These are phyloP conservation scores for Mucor sp. DNA, from an alignment of 371 early-diverging fungal species.

Conservation along the genomic window DNA sequence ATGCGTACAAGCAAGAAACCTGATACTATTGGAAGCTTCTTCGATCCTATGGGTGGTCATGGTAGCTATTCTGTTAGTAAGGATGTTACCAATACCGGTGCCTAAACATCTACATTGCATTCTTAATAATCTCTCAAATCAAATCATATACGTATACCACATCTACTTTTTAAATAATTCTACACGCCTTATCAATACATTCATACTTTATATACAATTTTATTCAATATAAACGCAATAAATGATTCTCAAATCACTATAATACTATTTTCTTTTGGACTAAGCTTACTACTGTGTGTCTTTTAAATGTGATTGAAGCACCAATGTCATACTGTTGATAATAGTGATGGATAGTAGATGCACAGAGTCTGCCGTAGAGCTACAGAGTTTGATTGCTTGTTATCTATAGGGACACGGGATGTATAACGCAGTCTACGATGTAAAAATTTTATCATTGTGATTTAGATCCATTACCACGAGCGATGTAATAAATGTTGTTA, in stretches of 20 bases:
- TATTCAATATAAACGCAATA: not conserved
- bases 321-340: too few species aligned
- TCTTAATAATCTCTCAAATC: not conserved
- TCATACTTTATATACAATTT: not conserved
- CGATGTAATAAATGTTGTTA: not conserved
- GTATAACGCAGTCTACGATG: not conserved
- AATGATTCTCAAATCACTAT: not conserved
- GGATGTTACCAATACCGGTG: conserved; percentile 42
- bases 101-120: conserved; percentile 34
- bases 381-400: not conserved
- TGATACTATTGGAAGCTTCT: conserved; percentile 28
- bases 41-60: conserved; percentile 47
- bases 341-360: too few species aligned
- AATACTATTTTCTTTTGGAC: not conserved
- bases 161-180: not conserved
- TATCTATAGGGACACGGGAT: not conserved
- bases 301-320: too few species aligned
- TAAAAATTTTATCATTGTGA: not conserved
- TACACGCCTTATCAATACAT: not conserved
- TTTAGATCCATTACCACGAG: not conserved
- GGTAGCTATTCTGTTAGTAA: conserved; percentile 20
- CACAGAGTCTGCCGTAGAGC: too few species aligned
- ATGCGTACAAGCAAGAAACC: conserved; percentile 17
- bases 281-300: too few species aligned
- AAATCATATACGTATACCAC: not conserved